phyloP scores from a whole-genome alignment of 768 basidiomycete genomes.

The Kwoniella shandongensis region DNA sequence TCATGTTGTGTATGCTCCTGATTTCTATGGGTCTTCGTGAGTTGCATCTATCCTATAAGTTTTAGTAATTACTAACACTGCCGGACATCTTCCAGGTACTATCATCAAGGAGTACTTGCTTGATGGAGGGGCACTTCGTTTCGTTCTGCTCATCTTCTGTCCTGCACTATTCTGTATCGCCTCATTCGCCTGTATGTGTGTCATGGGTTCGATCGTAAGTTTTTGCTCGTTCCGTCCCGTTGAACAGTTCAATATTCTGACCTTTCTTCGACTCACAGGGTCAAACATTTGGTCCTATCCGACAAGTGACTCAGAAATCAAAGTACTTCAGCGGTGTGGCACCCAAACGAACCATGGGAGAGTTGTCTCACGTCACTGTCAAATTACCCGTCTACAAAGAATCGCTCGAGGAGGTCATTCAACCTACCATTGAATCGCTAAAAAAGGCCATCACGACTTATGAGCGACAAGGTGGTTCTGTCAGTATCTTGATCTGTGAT shows the following conservation, averaged over 20 bases:
- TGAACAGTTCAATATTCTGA: background rate
- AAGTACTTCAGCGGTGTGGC: slow-evolving; percentile 66
- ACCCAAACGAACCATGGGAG: slow-evolving; percentile 41
- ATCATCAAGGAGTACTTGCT: slow-evolving; percentile 68
- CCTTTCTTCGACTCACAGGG: slow-evolving; percentile 15
- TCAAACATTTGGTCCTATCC: slow-evolving; percentile 68
- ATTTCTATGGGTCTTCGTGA: slow-evolving; percentile 47
- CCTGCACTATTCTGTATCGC: slow-evolving; percentile 73
- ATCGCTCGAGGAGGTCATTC: slow-evolving; percentile 59
- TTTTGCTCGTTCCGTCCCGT: background rate
- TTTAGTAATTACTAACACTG: slow-evolving; percentile 54
- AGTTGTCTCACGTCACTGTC: slow-evolving; percentile 54
- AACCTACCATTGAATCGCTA: slow-evolving; percentile 63
- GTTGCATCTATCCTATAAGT: slow-evolving; percentile 50
- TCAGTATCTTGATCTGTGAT: slow-evolving; percentile 75
- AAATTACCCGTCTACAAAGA: slow-evolving; percentile 82
- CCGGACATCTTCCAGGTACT: slow-evolving; percentile 57
- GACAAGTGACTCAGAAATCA: slow-evolving; percentile 82
- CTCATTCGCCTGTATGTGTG: slow-evolving; percentile 36
- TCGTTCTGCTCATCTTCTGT: slow-evolving; percentile 64
- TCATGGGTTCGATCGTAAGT: slow-evolving; percentile 55
- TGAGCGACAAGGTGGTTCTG: slow-evolving; percentile 82
- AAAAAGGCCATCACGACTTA: slow-evolving; percentile 90
- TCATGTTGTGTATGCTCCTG: slow-evolving; percentile 39
- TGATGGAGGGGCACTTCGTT: slow-evolving; percentile 65